Evolutionary conservation across 208 protist genomes (phyloP), one percentile per base, ranked within the genome.

Genomic region (Crithidia fasciculata): DNA sequence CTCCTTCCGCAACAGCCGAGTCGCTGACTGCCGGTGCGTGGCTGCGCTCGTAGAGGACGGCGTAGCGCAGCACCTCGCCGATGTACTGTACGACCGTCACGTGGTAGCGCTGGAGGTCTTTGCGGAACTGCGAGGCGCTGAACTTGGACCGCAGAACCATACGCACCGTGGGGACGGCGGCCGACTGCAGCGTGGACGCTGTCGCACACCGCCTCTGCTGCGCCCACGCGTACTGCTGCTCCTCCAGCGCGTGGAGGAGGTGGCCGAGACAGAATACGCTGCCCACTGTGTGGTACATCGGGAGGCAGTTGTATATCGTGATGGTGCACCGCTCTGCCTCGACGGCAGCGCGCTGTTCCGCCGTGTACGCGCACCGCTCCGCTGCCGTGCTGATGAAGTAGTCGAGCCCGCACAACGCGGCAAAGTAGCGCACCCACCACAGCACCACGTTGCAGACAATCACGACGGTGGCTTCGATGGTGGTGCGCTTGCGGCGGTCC

Each of bases 31-130:
- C 28, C 10, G 28, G 8, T 15, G 61, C 44, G 65, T 80, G 63
- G 41, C 54, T 59, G 45, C 80, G 82, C 64, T 85, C 82, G 71
- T 83, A 80, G 19, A 86, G 74, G 58, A 88, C 63, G 28, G 86
- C 83, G 82, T 97, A 97, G 16, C 95, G 80, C 59, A 92, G 84
- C 19, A 98, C 72, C 79, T 98, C 95, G 9, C 95, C 95, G 72
- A 98, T 96, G 84, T 98, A 98, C 80, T 96, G 90, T 18, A 95
- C 76, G 12, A 95, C 85, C 12, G 91, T 97, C 16, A 75, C 80
- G 60, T 86, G 76, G 72, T 95, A 89, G n/a, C 53, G 56, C 66
- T 81, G 73, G 47, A 87, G 77, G 79, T 97, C 93, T 7, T 63
- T 37, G 68, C 76, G 81, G 67, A 94, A 96, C 53, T 72, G 66